phyloP scores from a whole-genome alignment of 2,329 filamentous ascomycete species.

The Calycina herbarum region DNA sequence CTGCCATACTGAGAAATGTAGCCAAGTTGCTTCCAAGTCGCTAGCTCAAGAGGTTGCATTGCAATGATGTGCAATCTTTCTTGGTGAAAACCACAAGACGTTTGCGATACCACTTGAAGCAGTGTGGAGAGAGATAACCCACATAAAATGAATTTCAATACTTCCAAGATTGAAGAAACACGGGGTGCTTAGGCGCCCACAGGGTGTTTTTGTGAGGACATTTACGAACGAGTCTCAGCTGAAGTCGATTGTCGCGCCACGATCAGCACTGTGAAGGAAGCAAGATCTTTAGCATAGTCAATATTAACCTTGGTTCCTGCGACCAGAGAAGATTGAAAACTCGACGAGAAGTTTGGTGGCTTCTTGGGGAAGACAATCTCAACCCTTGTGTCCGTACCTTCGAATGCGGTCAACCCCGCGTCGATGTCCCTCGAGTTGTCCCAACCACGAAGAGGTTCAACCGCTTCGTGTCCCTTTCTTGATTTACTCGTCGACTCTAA shows the following conservation, averaged over 20 bases:
- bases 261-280: not conserved
- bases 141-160: not conserved
- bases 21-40: not conserved
- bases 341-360: too few relatives aligned
- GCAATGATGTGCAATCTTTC: conserved; percentile 2
- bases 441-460: not conserved
- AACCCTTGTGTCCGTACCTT: not conserved
- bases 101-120: not conserved
- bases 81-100: conserved; percentile 1
- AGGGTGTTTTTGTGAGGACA: not conserved
- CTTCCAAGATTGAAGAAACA: not conserved
- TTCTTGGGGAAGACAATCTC: not conserved
- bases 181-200: not conserved
- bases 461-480: not conserved
- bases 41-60: not conserved
- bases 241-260: not conserved
- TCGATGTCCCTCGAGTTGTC: not conserved
- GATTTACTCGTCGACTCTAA: not conserved
- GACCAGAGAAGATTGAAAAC: not conserved
- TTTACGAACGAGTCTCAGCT: not conserved
- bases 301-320: not conserved
- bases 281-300: too few relatives aligned
- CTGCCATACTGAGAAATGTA: not conserved
- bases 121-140: not conserved
- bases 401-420: not conserved